Evolutionary conservation across 441 rosid species (phyloP).

Genomic region (Adansonia rubrostipa): DNA sequence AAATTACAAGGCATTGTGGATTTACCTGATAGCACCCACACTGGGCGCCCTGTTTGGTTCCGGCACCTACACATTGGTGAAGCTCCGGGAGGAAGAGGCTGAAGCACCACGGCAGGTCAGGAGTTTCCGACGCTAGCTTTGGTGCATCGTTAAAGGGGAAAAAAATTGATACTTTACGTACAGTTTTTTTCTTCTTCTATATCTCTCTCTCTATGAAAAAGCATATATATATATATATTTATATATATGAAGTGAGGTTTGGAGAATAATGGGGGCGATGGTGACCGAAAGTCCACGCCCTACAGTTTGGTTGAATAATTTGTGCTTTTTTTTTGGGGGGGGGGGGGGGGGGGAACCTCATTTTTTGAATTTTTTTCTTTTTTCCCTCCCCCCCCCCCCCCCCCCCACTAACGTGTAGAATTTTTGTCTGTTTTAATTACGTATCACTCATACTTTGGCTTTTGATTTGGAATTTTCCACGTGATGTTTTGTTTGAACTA

Average conservation of each 20-base stretch:
- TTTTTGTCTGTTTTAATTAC: background rate
- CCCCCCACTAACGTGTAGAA: background rate
- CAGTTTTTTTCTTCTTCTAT: background rate
- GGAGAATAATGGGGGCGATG: constrained; percentile 40
- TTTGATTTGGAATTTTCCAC: background rate
- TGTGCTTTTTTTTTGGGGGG: background rate
- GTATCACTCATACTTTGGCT: background rate
- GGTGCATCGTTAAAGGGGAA: background rate
- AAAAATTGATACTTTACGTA: background rate
- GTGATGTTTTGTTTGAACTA: background rate
- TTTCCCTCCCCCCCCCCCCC: no score
- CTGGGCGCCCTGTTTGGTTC: constrained; percentile 85
- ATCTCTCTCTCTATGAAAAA: background rate
- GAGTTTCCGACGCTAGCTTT: constrained; percentile 47
- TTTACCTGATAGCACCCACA: constrained; percentile 81
- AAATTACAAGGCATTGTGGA: constrained; percentile 70
- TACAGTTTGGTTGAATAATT: constrained; percentile 14
- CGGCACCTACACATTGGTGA: constrained; percentile 68
- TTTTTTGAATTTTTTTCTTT: no score
- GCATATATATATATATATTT: no score
- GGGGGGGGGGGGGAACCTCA: no score
- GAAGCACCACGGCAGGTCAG: constrained; percentile 73
- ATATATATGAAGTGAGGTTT: background rate
- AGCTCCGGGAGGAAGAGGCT: constrained; percentile 62
- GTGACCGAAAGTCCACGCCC: constrained; percentile 48